A percentile compares a stretch with the other conserved stretches of the same genome.
phyloP scores from a whole-genome alignment of 257 asterid genomes.

The Solanum sitiens region DNA sequence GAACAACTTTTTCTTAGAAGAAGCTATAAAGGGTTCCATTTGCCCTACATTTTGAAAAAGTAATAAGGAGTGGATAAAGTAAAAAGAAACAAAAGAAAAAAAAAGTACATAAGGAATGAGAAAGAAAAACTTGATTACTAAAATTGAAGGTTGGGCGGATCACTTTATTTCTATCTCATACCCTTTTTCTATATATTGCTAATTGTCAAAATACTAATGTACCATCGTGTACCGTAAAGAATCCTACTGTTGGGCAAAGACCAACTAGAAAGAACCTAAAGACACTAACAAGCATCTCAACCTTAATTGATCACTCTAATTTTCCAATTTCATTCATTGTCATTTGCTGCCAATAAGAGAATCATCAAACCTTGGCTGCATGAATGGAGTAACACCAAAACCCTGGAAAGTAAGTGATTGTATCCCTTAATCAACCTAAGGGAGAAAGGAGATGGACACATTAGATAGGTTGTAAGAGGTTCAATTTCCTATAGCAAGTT shows the following conservation, averaged over 20 bases:
- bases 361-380: conserved; percentile 62
- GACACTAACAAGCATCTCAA: neutral
- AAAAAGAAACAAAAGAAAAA: neutral
- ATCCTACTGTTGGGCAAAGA: neutral
- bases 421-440: conserved; percentile 52
- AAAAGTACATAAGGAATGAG: neutral
- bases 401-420: conserved; percentile 29
- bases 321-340: neutral
- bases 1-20: neutral
- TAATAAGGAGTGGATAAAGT: neutral
- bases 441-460: conserved; percentile 85
- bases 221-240: neutral
- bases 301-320: neutral
- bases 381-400: conserved; percentile 52
- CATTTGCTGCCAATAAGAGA: conserved; percentile 5
- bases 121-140: neutral
- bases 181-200: neutral
- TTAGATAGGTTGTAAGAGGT: conserved; percentile 72
- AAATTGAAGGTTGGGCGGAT: neutral
- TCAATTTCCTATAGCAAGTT: conserved; percentile 65
- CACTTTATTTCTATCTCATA: neutral
- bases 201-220: no score
- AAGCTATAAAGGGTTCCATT: neutral
- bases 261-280: neutral
- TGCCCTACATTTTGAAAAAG: neutral